Conservation (phyloP, 441 rosid species). For the Metrosideros polymorpha region DNA sequence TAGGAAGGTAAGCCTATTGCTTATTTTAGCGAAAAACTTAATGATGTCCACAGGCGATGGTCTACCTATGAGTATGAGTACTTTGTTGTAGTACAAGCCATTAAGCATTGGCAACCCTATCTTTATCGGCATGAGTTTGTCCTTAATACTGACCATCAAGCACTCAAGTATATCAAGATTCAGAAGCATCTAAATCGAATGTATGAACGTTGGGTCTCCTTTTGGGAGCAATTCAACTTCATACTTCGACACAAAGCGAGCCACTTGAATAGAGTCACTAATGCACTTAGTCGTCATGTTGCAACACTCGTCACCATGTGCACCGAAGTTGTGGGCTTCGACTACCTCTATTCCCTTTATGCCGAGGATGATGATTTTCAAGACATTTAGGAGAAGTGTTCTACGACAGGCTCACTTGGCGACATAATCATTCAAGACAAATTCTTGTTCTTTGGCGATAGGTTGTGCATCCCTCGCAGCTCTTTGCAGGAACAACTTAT, state of each 20-base stretch:
- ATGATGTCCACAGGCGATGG: rapidly evolving
- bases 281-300: not conserved
- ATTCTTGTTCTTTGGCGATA: not conserved
- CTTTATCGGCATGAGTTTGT: not conserved
- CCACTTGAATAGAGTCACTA: too few relatives aligned
- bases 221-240: not conserved
- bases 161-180: not conserved
- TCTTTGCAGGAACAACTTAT: too few relatives aligned
- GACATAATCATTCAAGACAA: too few relatives aligned
- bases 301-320: not conserved
- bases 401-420: not conserved
- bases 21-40: not conserved
- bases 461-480: not conserved
- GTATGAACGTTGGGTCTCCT: not conserved
- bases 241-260: rapidly evolving
- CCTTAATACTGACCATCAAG: not conserved
- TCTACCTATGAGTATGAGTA: rapidly evolving
- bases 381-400: not conserved
- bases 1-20: not conserved
- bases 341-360: not conserved
- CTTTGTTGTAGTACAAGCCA: not conserved
- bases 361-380: not conserved
- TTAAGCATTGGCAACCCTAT: not conserved
- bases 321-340: not conserved
- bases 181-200: not conserved